A percentile compares a stretch with the other conserved stretches of the same genome.
These are phyloP conservation scores for Rhynchosporium agropyri DNA, from an alignment of 2,329 filamentous ascomycete species.

Conservation along the genomic window DNA sequence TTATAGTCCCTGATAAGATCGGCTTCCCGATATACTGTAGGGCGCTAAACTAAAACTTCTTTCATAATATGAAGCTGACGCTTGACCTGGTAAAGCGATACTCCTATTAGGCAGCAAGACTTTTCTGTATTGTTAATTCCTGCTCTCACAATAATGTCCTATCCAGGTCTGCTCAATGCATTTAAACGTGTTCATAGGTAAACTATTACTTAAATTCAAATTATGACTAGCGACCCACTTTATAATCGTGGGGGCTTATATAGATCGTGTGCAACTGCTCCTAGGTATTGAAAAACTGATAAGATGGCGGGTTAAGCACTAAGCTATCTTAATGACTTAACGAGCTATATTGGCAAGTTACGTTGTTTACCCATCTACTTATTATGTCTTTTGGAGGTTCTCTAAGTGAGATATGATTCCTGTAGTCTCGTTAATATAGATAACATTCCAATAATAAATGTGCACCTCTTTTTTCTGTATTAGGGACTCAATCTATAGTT, in stretches of 20 bases:
- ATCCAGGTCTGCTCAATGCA: conserved; percentile 8
- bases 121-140: conserved; percentile 1
- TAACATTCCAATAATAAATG: neutral
- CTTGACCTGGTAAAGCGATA: conserved; percentile 12
- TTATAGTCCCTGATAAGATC: conserved; percentile 6
- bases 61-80: conserved; percentile 1
- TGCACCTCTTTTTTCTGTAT: neutral
- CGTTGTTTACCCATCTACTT: conserved; percentile 3
- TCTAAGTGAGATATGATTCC: conserved; percentile 1
- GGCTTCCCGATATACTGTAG: neutral
- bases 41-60: conserved; percentile 5
- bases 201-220: conserved; percentile 9
- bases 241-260: conserved; percentile 5
- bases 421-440: conserved; percentile 1
- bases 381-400: conserved; percentile 1
- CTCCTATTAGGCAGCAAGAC: conserved; percentile 9
- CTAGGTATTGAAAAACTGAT: conserved; percentile 2
- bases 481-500: neutral
- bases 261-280: conserved; percentile 5
- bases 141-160: conserved; percentile 4
- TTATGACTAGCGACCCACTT: conserved; percentile 8
- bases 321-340: conserved; percentile 3
- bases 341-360: conserved; percentile 6
- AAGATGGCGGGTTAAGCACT: conserved; percentile 1
- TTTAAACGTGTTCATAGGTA: conserved; percentile 7